These are phyloP conservation scores for Blastobotrys serpentis DNA, from an alignment of 1,139 yeast species.

Conservation along the genomic window DNA sequence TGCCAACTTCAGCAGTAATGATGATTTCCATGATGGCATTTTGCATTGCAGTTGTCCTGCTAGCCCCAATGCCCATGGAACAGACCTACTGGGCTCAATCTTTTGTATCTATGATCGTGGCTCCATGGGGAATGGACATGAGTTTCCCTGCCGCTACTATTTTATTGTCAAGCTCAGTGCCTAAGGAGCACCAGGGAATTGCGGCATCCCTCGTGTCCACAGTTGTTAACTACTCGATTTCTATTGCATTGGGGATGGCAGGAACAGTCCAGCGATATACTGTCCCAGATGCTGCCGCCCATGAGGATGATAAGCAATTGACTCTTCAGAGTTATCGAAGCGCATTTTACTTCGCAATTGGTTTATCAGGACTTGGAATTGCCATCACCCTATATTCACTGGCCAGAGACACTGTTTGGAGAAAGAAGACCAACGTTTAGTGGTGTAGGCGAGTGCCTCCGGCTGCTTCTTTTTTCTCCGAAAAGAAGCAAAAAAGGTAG, in stretches of 20 bases:
- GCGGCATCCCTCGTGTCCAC: constrained; percentile 65
- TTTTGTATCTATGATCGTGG: constrained; percentile 48
- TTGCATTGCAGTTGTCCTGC: constrained; percentile 42
- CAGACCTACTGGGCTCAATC: constrained; percentile 56
- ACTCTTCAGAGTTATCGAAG: constrained; percentile 43
- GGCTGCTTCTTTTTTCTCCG: too few species aligned
- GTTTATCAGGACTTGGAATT: constrained; percentile 49
- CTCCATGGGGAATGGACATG: constrained; percentile 62
- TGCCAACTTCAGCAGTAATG: constrained; percentile 48
- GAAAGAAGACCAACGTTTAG: neutral
- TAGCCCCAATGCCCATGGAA: constrained; percentile 48
- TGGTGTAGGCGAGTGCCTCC: too few species aligned
- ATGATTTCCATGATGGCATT: constrained; percentile 48
- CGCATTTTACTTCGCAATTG: constrained; percentile 53
- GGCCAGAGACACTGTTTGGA: neutral
- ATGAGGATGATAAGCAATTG: neutral
- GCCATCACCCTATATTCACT: neutral
- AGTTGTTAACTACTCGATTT: constrained; percentile 59
- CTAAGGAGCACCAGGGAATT: constrained; percentile 57
- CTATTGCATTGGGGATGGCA: constrained; percentile 62
- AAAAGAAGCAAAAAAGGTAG: too few species aligned
- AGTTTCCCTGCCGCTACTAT: constrained; percentile 63
- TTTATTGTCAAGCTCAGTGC: constrained; percentile 51
- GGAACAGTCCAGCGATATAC: constrained; percentile 54
- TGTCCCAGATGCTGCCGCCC: constrained; percentile 27